These are phyloP conservation scores for Termitomyces titanicus DNA, from an alignment of 768 basidiomycete species.

Conservation along the genomic window DNA sequence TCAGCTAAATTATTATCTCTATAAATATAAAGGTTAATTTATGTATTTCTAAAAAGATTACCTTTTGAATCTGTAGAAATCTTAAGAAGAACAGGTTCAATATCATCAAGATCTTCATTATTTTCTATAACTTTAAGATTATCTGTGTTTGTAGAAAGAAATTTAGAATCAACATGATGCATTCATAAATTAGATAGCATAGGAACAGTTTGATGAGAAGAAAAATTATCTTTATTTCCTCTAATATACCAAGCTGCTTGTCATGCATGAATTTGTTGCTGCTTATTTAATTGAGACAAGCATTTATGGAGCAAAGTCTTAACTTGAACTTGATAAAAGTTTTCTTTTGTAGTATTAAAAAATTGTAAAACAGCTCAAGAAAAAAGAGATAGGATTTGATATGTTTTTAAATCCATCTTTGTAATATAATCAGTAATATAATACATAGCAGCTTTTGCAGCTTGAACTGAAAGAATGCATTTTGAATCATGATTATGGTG, in stretches of 20 bases:
- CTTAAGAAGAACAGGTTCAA: background rate
- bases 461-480: slow-evolving; percentile 28
- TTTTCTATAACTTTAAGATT: too few relatives aligned
- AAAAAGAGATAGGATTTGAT: slow-evolving; percentile 21
- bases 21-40: slow-evolving; percentile 23
- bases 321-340: slow-evolving; percentile 3
- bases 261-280: slow-evolving; percentile 32
- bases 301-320: slow-evolving; percentile 28
- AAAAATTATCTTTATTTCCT: slow-evolving; percentile 25
- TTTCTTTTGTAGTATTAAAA: background rate
- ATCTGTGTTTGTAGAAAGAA: too few relatives aligned
- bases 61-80: background rate
- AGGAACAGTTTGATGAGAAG: slow-evolving; percentile 24
- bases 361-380: slow-evolving; percentile 19
- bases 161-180: slow-evolving; percentile 1
- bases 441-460: slow-evolving; percentile 31
- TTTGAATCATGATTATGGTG: slow-evolving; percentile 32
- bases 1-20: slow-evolving; percentile 7
- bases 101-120: background rate
- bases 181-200: slow-evolving; percentile 18
- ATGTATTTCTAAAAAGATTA: slow-evolving; percentile 12
- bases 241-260: slow-evolving; percentile 28
- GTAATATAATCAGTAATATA: slow-evolving; percentile 35
- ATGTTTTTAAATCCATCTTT: slow-evolving; percentile 25
- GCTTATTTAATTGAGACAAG: slow-evolving; percentile 23